phyloP scores from a whole-genome alignment of 2,329 filamentous ascomycete genomes.

The Leptographium galeiforme region DNA sequence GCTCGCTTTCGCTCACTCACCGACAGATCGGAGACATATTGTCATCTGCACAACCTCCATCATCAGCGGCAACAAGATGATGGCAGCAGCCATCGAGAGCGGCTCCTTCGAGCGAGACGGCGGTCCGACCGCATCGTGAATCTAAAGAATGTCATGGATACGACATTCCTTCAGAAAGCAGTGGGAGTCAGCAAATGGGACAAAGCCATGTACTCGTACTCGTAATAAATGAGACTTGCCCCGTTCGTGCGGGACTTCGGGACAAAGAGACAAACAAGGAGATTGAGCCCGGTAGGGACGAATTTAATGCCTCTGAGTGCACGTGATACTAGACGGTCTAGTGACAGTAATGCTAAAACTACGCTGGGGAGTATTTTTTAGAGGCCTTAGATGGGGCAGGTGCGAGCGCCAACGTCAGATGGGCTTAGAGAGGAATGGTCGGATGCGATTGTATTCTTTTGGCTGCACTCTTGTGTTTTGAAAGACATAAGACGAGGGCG shows the following conservation, averaged over 20 bases:
- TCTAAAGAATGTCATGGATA: background rate
- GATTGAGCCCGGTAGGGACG: too few species aligned
- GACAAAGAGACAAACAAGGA: too few species aligned
- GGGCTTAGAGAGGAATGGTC: background rate
- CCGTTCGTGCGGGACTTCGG: too few species aligned
- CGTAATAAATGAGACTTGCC: too few species aligned
- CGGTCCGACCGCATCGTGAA: constrained; percentile 2
- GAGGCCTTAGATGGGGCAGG: background rate
- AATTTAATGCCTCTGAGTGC: background rate
- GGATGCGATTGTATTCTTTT: background rate
- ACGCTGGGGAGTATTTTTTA: background rate
- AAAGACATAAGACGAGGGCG: background rate
- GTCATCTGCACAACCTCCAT: constrained; percentile 89
- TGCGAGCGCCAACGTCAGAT: background rate
- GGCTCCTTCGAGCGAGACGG: constrained; percentile 40
- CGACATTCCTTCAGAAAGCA: too few species aligned
- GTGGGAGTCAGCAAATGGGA: too few species aligned
- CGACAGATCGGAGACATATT: constrained; percentile 43
- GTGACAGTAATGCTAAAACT: background rate
- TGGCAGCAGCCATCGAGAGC: constrained; percentile 72
- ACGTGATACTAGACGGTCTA: background rate
- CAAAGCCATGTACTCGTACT: too few species aligned
- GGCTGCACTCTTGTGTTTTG: background rate
- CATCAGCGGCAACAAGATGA: constrained; percentile 77
- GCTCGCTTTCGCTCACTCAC: too few species aligned